Conservation (phyloP, 1,284 basidiomycete genomes). For the Ganoderma meredithae region DNA sequence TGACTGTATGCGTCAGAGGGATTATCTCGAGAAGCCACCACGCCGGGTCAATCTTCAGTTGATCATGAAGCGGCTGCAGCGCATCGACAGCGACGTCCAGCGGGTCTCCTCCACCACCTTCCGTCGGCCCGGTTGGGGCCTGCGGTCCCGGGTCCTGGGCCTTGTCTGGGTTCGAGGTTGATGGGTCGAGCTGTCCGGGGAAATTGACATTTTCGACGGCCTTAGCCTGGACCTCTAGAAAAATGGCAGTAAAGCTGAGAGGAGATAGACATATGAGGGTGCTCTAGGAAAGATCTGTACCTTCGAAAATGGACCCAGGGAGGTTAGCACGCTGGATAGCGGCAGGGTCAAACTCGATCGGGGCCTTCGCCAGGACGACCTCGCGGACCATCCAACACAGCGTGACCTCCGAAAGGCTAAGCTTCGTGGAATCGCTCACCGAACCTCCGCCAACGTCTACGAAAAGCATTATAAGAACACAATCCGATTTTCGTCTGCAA, state of each 20-base stretch:
- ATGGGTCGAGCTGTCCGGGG: background rate
- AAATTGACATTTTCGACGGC: background rate
- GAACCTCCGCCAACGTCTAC: constrained; percentile 76
- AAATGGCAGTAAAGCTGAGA: background rate
- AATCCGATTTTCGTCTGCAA: background rate
- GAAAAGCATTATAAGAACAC: background rate
- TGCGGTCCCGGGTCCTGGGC: background rate
- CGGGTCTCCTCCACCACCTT: background rate
- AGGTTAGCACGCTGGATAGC: constrained; percentile 48
- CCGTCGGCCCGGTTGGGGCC: background rate
- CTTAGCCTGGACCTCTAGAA: constrained; percentile 6
- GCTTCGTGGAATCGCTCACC: constrained; percentile 50
- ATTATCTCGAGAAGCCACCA: constrained; percentile 57
- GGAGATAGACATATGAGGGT: background rate
- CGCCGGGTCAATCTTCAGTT: constrained; percentile 34
- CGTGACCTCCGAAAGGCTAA: constrained; percentile 64
- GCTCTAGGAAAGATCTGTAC: background rate
- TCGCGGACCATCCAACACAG: constrained; percentile 80
- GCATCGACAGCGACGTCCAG: constrained; percentile 38
- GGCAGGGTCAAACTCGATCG: constrained; percentile 57
- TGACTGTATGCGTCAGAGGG: constrained; percentile 46
- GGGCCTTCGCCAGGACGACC: constrained; percentile 53
- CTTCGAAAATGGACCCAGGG: constrained; percentile 34
- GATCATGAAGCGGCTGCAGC: constrained; percentile 46
- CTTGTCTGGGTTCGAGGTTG: background rate